Evolutionary conservation across 345 rosid genomes (phyloP), one percentile per base, ranked within the genome.

Genomic region (Ailanthus altissimus): DNA sequence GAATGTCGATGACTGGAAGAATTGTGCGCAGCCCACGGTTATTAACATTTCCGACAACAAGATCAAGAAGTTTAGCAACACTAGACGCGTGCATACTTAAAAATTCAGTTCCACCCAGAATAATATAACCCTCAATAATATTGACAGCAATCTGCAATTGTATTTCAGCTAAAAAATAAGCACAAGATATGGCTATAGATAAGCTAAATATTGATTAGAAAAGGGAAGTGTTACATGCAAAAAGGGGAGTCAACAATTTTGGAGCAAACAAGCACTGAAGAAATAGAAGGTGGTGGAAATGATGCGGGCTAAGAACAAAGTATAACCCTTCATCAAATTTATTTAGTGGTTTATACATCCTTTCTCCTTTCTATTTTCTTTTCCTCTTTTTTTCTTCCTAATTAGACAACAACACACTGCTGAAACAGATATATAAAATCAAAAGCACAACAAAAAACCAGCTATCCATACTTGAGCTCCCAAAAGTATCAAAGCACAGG

Each of bases 1-100:
- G 88, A 77, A 91, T 79, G 85, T 93, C 98, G 77, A 96, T 85
- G 80, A 93, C 92, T 58, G 99, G 99, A 81, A 93, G 91, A 73
- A 85, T 81, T 70, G 97, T 83, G 76, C 87, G 89, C 77, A 96
- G 84, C 63, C 99, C 99, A 78, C 80, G 84, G 78, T 96, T 93
- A 67, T 92, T 93, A 66, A 96, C 98, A 88, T 92, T 96, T 84
- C 94, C 99, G 59, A 96, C 92, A 75, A 96, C 86, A 75, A 93
- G 83, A 86, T 96, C 97, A 77, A 96, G 94, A 83, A 96, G 90
- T 81, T 89, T 93, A 70, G 98, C 97, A 60, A 96, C 89, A 79
- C 67, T 87, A 80, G 97, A 82, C 80, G 95, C 91, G 79, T 96
- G 97, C 85, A 89, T 77, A 66, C 84, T 91, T 16, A 93, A 84